phyloP scores from a whole-genome alignment of 192 early-diverging fungal genomes.

The Thamnidium elegans region DNA sequence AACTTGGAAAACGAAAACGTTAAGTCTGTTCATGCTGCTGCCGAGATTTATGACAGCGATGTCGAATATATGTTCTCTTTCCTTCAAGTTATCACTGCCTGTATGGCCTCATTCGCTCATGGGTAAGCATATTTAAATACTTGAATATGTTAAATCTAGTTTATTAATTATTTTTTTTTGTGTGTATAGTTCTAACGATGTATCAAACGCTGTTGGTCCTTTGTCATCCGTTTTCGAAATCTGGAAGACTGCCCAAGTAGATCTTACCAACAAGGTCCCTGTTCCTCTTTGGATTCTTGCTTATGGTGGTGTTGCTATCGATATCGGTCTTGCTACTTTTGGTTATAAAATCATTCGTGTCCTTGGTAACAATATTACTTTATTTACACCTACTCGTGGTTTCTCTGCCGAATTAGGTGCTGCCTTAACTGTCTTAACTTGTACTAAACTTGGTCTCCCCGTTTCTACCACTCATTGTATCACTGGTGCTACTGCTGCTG shows the following conservation, averaged over 20 bases:
- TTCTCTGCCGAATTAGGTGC: constrained; percentile 78
- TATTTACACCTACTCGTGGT: constrained; percentile 75
- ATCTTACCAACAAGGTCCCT: constrained; percentile 49
- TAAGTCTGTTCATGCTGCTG: constrained; percentile 57
- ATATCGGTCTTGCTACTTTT: constrained; percentile 69
- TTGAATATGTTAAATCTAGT: no score
- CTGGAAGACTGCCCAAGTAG: constrained; percentile 55
- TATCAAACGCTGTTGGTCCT: constrained; percentile 89
- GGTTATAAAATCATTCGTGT: constrained; percentile 77
- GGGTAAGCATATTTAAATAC: constrained; percentile 30
- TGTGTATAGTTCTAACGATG: constrained; percentile 64
- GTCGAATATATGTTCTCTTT: constrained; percentile 82
- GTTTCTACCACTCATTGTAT: constrained; percentile 87
- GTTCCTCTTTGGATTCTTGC: constrained; percentile 74
- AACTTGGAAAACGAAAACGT: constrained; percentile 46
- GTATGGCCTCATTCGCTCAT: constrained; percentile 82
- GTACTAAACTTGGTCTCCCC: constrained; percentile 73
- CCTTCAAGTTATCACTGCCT: constrained; percentile 77
- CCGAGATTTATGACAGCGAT: constrained; percentile 66
- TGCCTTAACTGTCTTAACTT: constrained; percentile 76
- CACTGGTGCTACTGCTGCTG: constrained; percentile 69
- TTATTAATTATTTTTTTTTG: no score
- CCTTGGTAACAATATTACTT: constrained; percentile 83
- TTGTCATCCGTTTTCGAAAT: constrained; percentile 70
- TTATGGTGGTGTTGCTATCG: constrained; percentile 70